These are phyloP conservation scores for Trichoderma orchidacearum DNA, from an alignment of 495 filamentous ascomycete genomes.

Conservation along the genomic window DNA sequence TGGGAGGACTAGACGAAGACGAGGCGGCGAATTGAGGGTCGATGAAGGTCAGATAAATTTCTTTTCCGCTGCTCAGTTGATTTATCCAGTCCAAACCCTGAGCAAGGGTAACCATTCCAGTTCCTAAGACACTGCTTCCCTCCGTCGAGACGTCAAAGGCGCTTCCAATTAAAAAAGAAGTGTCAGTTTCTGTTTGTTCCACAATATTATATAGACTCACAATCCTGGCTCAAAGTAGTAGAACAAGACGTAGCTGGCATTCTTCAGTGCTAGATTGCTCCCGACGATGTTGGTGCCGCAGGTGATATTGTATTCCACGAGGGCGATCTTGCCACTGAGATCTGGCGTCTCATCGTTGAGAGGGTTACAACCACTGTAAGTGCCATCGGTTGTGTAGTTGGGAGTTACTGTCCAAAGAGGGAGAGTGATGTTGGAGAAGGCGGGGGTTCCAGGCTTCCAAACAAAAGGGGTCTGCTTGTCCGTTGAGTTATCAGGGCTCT, in stretches of 20 bases:
- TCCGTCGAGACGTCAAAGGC: too few species aligned
- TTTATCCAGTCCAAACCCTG: not conserved
- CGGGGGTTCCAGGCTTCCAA: not conserved
- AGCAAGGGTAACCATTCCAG: not conserved
- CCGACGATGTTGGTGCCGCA: not conserved
- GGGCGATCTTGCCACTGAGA: not conserved
- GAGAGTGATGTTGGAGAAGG: not conserved
- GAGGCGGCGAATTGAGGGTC: not conserved
- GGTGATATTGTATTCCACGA: not conserved
- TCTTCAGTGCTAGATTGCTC: not conserved
- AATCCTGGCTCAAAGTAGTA: not conserved
- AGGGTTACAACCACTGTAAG: not conserved
- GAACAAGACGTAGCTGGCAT: not conserved
- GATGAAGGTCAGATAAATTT: not conserved
- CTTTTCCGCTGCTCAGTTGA: slow-evolving; percentile 1
- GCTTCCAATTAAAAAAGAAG: too few species aligned
- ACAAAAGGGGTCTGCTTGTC: not conserved
- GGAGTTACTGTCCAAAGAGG: not conserved
- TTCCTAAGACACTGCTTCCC: not conserved
- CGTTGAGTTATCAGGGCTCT: not conserved
- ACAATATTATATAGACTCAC: not conserved
- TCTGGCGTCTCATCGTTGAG: not conserved
- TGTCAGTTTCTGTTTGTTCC: not conserved
- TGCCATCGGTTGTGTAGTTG: not conserved
- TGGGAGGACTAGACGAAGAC: slow-evolving; percentile 6